Conservation (phyloP, 495 filamentous ascomycete species). For the Podospora australis region DNA sequence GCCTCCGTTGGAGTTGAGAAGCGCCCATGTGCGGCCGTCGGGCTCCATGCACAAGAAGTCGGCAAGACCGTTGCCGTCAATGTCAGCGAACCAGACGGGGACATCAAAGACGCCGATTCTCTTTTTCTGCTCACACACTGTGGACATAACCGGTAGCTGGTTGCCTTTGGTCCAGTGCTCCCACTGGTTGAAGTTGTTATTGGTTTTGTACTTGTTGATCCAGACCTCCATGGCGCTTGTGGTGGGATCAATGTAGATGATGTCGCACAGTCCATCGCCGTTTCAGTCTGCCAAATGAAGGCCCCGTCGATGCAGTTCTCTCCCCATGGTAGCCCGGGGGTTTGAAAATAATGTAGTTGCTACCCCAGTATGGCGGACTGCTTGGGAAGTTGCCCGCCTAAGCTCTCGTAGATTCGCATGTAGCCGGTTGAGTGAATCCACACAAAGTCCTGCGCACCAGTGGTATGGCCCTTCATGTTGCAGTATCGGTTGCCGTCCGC, state of each 20-base stretch:
- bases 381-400: neutral
- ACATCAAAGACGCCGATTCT: slow-evolving; percentile 19
- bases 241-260: slow-evolving; percentile 17
- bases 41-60: slow-evolving; percentile 24
- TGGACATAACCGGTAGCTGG: neutral
- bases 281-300: slow-evolving; percentile 26
- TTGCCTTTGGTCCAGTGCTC: slow-evolving; percentile 4
- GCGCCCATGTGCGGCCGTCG: slow-evolving; percentile 8
- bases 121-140: slow-evolving; percentile 17
- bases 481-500: slow-evolving; percentile 12
- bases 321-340: neutral
- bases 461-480: slow-evolving; percentile 11
- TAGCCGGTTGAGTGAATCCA: slow-evolving; percentile 23
- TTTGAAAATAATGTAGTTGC: slow-evolving; percentile 7
- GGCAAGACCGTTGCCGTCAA: slow-evolving; percentile 14
- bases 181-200: neutral
- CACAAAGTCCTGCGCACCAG: slow-evolving; percentile 41
- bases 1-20: slow-evolving; percentile 1
- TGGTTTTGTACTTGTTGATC: slow-evolving; percentile 19
- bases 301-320: slow-evolving; percentile 16
- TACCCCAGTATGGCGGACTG: slow-evolving; percentile 1
- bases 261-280: slow-evolving; percentile 26
- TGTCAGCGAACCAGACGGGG: neutral
- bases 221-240: slow-evolving; percentile 17
- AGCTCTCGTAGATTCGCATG: slow-evolving; percentile 10